Evolutionary conservation across 2,329 filamentous ascomycete species (phyloP), one percentile per base, ranked within the genome.

Genomic region (Monosporascus sp.): DNA sequence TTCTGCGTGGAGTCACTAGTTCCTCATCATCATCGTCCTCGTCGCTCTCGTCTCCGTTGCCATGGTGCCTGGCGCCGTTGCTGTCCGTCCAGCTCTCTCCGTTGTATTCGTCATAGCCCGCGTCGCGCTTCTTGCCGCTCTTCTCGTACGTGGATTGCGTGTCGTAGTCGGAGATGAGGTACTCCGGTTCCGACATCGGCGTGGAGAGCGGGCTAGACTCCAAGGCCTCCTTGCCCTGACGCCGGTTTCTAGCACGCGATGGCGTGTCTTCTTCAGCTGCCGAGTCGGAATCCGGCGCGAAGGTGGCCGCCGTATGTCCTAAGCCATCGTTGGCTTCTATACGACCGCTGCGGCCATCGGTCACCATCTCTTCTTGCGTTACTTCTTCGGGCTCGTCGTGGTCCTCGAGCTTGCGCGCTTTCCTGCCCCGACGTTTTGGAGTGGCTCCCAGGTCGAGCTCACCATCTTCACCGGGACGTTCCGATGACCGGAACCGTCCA

Each of bases 201-300:
- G 58, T 60, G 14, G 66, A 67, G 46, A 67, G 61, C 3, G 65
- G 65, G 53, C 65, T 67, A 5, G 66, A 67, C 48, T 63, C 62
- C 17, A 54, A 31, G 25, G 20, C 38, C 6, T 61, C 56, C 35
- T 55, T 57, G 36, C 43, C 9, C 38, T 58, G 61, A 9, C 59
- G 57, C 24, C 63, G 60, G 14, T 51, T 58, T 37, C 60, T 58
- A 1, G 55, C 49, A 22, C 64, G 61, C 7, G 62, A 61, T 25
- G 49, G 55, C 27, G 51, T 60, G 17, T 58, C 55, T 15, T 60
- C 54, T 17, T 46, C 51, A 8, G 49, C 58, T 1, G 52, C 60
- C 22, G 64, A 60, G 20, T 46, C 24, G 24, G 43, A 27, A 25
- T 46, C 22, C 20, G 24, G 43, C 24, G 14, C 39, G 14, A 43